Evolutionary conservation across 2,329 filamentous ascomycete genomes (phyloP), one percentile per base, ranked within the genome.

Genomic region (Emergomyces pasteurianus): DNA sequence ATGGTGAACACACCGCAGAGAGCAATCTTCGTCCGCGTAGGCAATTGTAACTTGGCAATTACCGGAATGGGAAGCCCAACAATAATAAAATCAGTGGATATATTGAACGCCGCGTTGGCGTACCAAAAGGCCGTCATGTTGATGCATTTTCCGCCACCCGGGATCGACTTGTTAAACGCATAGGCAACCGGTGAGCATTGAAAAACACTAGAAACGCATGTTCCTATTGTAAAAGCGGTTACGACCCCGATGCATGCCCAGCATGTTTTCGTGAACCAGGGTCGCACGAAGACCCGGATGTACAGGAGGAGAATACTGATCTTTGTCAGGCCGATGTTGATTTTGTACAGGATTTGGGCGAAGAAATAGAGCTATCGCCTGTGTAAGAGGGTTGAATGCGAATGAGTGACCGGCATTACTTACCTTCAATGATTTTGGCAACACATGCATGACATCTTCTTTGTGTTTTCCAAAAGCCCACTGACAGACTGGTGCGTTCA

Each of bases 51-150:
- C 9, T 40, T 40, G 38, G 38, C 69, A 21, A 75, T 66, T 0
- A 72, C 65, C 3, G 71, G 69, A 43, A 74, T 67, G 1, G 72
- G 73, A 18, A 74, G 67, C 9, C 68, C 61, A 49, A 75, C 64
- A 49, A 76, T 69, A n/a, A 73, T 67, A 3, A 74, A 50, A 58
- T 76, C 73, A 23, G 67, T 72, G 8, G 70, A 58, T 38, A 77
- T 75, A 28, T 73, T 74, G 64, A 74, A 72, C 1, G 70, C 66
- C 18, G 71, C 79, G 61, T 81, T 81, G 58, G 77, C 74, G 59
- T 79, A 78, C 80, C 80, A 82, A 63, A 79, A 78, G 2, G 69
- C 70, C 0, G 75, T 77, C 36, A 78, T 67, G 63, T 74, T 73
- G 66, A 83, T 77, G 64, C 80, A 82, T 5, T 63, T 71, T 0